These are phyloP conservation scores for Arxiozyma slooffiae DNA, from an alignment of 1,139 yeast species.

Conservation along the genomic window DNA sequence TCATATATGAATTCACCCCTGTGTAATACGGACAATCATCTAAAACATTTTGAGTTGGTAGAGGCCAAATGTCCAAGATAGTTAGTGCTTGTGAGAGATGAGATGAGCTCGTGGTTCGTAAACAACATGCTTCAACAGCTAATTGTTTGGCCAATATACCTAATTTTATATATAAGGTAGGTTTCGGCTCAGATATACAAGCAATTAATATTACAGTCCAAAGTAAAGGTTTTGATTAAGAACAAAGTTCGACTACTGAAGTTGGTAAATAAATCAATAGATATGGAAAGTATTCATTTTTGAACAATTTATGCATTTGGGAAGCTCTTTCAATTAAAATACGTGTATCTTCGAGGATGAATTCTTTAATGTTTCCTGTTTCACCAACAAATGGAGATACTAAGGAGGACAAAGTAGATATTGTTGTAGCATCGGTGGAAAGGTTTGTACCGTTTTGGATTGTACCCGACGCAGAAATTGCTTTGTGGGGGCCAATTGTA, in stretches of 20 bases:
- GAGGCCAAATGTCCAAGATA: slow-evolving; percentile 80
- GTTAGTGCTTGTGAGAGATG: slow-evolving; percentile 85
- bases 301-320: slow-evolving; percentile 60
- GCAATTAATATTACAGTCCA: slow-evolving; percentile 91
- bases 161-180: slow-evolving; percentile 64
- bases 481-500: neutral
- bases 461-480: neutral
- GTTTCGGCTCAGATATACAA: slow-evolving; percentile 77
- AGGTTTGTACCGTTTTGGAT: slow-evolving; percentile 4
- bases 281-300: slow-evolving; percentile 59
- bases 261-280: slow-evolving; percentile 69
- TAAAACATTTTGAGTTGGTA: slow-evolving; percentile 84
- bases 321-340: slow-evolving; percentile 59
- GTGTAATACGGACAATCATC: slow-evolving; percentile 89
- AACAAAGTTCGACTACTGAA: slow-evolving; percentile 67
- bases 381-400: slow-evolving; percentile 25
- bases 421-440: slow-evolving; percentile 20
- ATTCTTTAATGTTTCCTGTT: slow-evolving; percentile 41
- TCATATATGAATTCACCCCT: slow-evolving; percentile 87
- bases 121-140: slow-evolving; percentile 91
- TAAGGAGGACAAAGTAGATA: slow-evolving; percentile 25
- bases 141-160: slow-evolving; percentile 74
- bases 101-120: slow-evolving; percentile 84
- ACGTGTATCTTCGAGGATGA: slow-evolving; percentile 63
- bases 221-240: slow-evolving; percentile 73